Base-by-base conservation (phyloP, 148 eudicot species). In the Polygonum aviculare region DNA sequence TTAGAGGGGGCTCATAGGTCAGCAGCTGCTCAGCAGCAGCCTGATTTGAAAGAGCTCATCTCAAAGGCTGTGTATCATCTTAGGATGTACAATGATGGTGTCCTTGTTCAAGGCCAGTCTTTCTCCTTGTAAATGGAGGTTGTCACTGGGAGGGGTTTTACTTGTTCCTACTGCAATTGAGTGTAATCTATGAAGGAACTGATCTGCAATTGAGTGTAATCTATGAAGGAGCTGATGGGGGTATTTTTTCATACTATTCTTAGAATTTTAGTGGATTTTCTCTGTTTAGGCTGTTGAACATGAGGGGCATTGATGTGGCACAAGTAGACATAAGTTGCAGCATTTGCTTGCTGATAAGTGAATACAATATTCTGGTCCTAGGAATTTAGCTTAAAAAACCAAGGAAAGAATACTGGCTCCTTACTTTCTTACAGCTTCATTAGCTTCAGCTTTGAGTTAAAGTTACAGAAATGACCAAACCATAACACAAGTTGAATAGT, bases 1-100 rank as follows among this genome's bases (percentile, higher is more conserved):
- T 89, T 95, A 1, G 91, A 90, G 73, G 97, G 85, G 6, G 88
- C 83, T 33, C 85, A 40, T 18, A 21, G 83, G 70, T 82, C 78
- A 11, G 52, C 51, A 0, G 70, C 79, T 3, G 67, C 74, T 2
- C 22, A 74, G 3, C 85, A 81, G 70, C 80, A 81, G 75, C 83
- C 85, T 0, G 86, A 82, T 75, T 77, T 84, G 78, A 84, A 89
- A 49, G 78, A 80, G 59, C 69, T 94, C 83, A 79, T 91, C 44
- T 8, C 79, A 0, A 78, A 85, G 75, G 97, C 97, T 35, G 74
- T 84, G 14, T 74, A 79, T 55, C 89, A 87, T 45, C 87, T 94
- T 15, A 81, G 77, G 54, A 74, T 91, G 75, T 90, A 86, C 79
- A 86, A 83, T 18, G 79, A 86, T 1, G 83, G 83, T 55, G 49